Percentiles rank a stretch among this genome's conserved stretches.
Evolutionary conservation across 176 grass and related monocot species (phyloP).

Genomic region (Ampelocalamus luodianensis): DNA sequence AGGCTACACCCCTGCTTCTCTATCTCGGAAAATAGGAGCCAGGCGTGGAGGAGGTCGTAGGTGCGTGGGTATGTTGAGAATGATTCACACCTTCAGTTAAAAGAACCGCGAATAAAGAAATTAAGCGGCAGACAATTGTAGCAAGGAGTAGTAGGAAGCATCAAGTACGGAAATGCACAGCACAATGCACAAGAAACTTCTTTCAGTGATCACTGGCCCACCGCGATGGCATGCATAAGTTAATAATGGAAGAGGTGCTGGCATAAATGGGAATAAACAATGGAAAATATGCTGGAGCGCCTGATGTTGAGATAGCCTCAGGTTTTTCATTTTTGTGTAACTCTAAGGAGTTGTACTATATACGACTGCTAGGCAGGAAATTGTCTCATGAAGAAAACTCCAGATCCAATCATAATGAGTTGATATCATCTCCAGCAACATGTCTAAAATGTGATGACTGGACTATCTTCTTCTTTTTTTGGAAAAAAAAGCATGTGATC

Average conservation of each 20-base stretch:
- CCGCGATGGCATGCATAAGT: not conserved
- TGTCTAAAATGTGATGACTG: not conserved
- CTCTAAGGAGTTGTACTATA: not conserved
- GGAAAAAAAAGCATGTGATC: not conserved
- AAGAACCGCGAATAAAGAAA: not conserved
- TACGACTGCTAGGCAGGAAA: not conserved
- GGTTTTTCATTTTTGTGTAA: not conserved
- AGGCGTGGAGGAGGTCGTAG: conserved; percentile 74
- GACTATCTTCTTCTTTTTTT: not conserved
- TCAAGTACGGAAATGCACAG: not conserved
- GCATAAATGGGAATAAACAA: not conserved
- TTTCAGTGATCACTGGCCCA: not conserved
- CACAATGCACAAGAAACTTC: not conserved
- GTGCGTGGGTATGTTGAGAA: conserved; percentile 80
- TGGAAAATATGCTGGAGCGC: not conserved
- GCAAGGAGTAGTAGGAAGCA: not conserved
- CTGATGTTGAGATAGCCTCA: not conserved
- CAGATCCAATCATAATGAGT: not conserved
- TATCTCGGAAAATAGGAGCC: conserved; percentile 63
- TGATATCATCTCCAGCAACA: not conserved
- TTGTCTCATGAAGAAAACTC: conserved; percentile 5
- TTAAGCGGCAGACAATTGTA: not conserved
- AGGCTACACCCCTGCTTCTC: conserved; percentile 67
- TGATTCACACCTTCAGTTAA: conserved; percentile 72
- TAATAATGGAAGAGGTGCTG: not conserved